Conservation (phyloP, 106 monocot species). For the Dioscorea zingiberensis region DNA sequence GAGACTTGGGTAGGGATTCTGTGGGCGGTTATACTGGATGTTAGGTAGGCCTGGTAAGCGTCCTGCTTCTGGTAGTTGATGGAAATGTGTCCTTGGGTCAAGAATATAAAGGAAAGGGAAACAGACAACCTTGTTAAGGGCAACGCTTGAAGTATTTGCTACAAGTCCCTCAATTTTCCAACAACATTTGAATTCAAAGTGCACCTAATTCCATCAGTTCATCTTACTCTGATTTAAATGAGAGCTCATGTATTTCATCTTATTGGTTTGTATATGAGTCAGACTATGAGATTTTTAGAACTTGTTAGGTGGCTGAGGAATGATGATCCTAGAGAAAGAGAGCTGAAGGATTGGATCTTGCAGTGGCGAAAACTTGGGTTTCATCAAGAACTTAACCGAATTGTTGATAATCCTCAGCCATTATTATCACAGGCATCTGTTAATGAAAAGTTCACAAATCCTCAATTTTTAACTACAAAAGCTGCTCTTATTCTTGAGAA, state of each 20-base stretch:
- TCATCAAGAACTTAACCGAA: slow-evolving; percentile 19
- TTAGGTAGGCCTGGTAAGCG: slow-evolving; percentile 62
- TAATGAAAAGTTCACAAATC: slow-evolving; percentile 15
- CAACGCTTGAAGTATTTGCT: slow-evolving; percentile 40
- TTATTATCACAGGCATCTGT: slow-evolving; percentile 11
- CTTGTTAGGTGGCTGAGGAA: slow-evolving; percentile 66
- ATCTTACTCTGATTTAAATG: slow-evolving; percentile 13
- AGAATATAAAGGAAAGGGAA: slow-evolving; percentile 9
- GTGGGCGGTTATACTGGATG: slow-evolving; percentile 79
- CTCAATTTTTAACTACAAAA: slow-evolving; percentile 35
- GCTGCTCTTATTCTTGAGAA: slow-evolving; percentile 58
- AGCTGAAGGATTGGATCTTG: slow-evolving; percentile 75
- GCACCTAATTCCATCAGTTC: slow-evolving; percentile 1
- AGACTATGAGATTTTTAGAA: slow-evolving; percentile 52
- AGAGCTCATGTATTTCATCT: slow-evolving; percentile 13
- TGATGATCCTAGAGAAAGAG: slow-evolving; percentile 65
- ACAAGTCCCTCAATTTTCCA: slow-evolving; percentile 5
- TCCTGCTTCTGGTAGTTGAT: slow-evolving; percentile 80
- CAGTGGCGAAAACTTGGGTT: slow-evolving; percentile 53
- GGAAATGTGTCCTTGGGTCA: slow-evolving; percentile 24
- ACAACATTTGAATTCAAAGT: background rate
- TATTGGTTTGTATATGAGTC: slow-evolving; percentile 62
- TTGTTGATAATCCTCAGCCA: slow-evolving; percentile 17
- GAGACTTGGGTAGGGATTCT: slow-evolving; percentile 90
- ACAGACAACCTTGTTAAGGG: background rate